Evolutionary conservation across 371 early-diverging fungal genomes (phyloP), one percentile per base, ranked within the genome.

Genomic region (Mucor velutinosus): DNA sequence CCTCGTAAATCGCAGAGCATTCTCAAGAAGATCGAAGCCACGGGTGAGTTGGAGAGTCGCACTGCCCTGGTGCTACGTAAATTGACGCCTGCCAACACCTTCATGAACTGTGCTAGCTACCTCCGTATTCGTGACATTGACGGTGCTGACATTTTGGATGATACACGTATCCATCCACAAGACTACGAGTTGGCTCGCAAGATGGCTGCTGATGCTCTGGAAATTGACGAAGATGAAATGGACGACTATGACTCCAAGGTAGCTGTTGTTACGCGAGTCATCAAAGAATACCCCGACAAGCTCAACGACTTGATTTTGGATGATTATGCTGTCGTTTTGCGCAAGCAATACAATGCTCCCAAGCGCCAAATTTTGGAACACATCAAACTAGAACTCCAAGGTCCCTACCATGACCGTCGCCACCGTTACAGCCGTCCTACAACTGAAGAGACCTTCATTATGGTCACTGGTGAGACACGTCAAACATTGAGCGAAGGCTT

Each of bases 131-230:
- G 81, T 19, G 79, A 84, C 66, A 67, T 78, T 33, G 82, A 86
- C 37, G 77, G 86, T 15, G 80, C 77, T 6, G 85, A 88, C 72
- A 95, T 97, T 60, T 83, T 99, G 43, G 99, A 99, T 74, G 91
- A 91, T 67, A 99, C 97, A 25, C 90, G 98, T 32, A 94, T 99
- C 47, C 98, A 97, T 74, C 97, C 96, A 10, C 93, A 95, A 75
- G 94, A 98, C 75, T 99, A 99, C 69, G 92, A 91, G 25, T 79
- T 97, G 41, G 98, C 98, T 1, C 87, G 98, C 32, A 97, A 99
- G 76, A 97, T 98, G 97, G 98, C 96, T 4, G 93, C 94, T 10
- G 98, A 97, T 75, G 98, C 99, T 0, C 79, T 97, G 39, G 98
- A 98, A 68, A 87, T 95, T 57, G 98, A 97, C 59, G 97, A 94